Percentiles rank a stretch among this genome's conserved stretches.
Conservation (phyloP, 192 early-diverging fungal species). For the Coemansia sp. region DNA sequence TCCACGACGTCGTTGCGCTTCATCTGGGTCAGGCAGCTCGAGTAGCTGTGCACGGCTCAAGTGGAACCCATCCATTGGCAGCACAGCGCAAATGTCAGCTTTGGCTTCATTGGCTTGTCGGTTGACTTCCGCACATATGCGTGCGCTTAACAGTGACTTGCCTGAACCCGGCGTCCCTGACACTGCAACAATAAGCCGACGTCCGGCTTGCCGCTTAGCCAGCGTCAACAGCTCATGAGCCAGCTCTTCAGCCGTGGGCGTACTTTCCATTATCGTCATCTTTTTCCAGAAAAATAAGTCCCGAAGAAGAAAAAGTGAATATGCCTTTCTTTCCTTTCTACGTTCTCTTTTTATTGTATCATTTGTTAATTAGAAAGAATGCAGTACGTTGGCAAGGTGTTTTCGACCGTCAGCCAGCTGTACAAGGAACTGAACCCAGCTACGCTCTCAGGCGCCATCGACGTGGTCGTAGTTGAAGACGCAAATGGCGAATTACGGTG, state of each 20-base stretch:
- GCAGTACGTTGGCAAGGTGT: constrained; percentile 66
- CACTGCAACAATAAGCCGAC: constrained; percentile 30
- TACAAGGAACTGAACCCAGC: constrained; percentile 96
- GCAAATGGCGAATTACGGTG: constrained; percentile 79
- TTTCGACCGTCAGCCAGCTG: constrained; percentile 82
- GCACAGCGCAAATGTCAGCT: constrained; percentile 21
- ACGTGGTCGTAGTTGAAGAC: constrained; percentile 92
- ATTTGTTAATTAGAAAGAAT: constrained; percentile 21
- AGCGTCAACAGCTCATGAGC: constrained; percentile 3
- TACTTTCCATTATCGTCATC: constrained; percentile 3
- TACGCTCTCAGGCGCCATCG: constrained; percentile 96
- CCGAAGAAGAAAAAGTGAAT: neutral
- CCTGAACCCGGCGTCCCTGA: constrained; percentile 36
- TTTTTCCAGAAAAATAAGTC: neutral
- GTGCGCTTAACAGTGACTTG: constrained; percentile 35
- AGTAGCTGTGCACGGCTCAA: constrained; percentile 26
- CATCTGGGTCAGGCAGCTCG: constrained; percentile 29
- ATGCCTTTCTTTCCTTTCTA: neutral
- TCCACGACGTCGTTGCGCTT: constrained; percentile 51
- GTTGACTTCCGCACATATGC: constrained; percentile 17
- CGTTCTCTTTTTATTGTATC: neutral
- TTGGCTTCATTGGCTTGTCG: neutral
- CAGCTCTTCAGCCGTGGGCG: neutral
- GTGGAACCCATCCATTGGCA: constrained; percentile 67
- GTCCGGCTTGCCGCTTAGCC: neutral